Evolutionary conservation across 345 rosid species (phyloP).

Genomic region (Corchorus capsularis): DNA sequence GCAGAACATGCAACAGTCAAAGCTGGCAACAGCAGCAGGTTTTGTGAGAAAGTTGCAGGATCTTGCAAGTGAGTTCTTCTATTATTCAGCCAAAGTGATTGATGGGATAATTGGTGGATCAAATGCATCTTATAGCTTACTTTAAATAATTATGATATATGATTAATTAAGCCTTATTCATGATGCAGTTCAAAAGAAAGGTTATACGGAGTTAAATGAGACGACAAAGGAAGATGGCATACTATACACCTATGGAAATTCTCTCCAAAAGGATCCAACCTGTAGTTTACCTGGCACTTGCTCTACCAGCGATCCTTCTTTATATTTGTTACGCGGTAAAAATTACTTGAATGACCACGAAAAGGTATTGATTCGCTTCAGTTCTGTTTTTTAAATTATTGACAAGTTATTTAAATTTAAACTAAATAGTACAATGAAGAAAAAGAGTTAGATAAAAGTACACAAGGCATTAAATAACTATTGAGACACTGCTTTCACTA

Average conservation of each 20-base stretch:
- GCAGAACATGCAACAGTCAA: constrained; percentile 41
- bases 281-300: constrained; percentile 69
- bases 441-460: no score
- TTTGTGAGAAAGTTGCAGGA: constrained; percentile 80
- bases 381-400: neutral
- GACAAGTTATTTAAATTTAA: neutral
- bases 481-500: no score
- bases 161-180: constrained; percentile 15
- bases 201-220: constrained; percentile 69
- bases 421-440: no score
- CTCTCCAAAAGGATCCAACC: constrained; percentile 68
- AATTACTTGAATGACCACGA: constrained; percentile 63
- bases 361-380: constrained; percentile 51
- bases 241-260: constrained; percentile 57
- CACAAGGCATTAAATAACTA: no score
- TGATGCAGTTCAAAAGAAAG: constrained; percentile 76
- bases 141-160: constrained; percentile 1
- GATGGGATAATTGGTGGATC: constrained; percentile 13
- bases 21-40: constrained; percentile 62
- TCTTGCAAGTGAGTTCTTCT: constrained; percentile 53
- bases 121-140: neutral
- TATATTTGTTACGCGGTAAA: constrained; percentile 76
- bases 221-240: constrained; percentile 34
- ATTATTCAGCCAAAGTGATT: neutral
- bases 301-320: constrained; percentile 70